Evolutionary conservation across 1,284 basidiomycete genomes (phyloP), one percentile per base, ranked within the genome.

Genomic region (Phylloporus gajari): DNA sequence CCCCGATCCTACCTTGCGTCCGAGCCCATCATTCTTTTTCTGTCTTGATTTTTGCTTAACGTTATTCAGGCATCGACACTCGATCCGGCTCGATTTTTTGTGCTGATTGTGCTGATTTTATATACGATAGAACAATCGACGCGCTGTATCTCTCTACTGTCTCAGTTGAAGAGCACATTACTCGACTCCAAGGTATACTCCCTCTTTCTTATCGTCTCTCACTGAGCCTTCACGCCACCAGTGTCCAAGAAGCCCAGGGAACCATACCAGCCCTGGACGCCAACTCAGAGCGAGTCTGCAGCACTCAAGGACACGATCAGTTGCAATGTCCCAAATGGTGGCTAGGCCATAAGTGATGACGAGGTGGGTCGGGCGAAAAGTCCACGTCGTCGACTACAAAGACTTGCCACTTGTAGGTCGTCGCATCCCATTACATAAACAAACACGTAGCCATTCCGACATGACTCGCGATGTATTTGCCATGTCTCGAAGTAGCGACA

Each of bases 1-100:
- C 58, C 44, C 53, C 6, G 19, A 17, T 25, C 32, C 23, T 13
- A 68, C 59, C 51, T 40, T 19, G n/a, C 58, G 21, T 40, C 62
- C n/a, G n/a, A n/a, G 30, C 44, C 62, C 48, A 12, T 51, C 23
- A 17, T 19, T 17, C 53, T n/a, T 30, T 32, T 32, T 58, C 56
- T 23, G 38, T 56, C n/a, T 27, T 30, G 13, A 30, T 13, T 30
- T 30, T 17, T 11, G 6, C 56, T 32, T 19, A 11, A 27, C 19
- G 53, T 15, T 15, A 35, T 83, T 9, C 73, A 93, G 92, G 88
- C 70, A 86, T 87, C 30, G 91, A 93, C 76, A 84, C 88, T 5
- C 85, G 85, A 58, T 86, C 90, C 0, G 92, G 91, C 5, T 83
- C 86, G 3, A 83, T 93, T 8, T 93, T 86, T 76, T 93, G 91